Evolutionary conservation across 495 filamentous ascomycete genomes (phyloP), one percentile per base, ranked within the genome.

Genomic region (Cladorrhinum samala): DNA sequence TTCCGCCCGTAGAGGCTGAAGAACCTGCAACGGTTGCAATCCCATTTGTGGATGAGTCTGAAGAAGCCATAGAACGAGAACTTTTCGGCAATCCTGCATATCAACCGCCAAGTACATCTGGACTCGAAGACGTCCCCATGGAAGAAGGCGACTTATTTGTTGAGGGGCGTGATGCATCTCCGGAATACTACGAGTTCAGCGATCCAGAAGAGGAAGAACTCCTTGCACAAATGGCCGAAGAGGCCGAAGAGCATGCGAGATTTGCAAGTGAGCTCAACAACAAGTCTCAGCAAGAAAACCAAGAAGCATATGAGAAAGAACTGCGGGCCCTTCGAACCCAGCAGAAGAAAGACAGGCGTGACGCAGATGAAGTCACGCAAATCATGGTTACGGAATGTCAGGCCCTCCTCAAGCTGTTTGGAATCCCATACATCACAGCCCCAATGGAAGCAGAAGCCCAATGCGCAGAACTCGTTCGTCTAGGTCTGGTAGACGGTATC

Each of bases 391-490:
- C 83, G 2, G 93, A 98, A 69, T 96, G 91, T 61, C 93, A 98
- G 68, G 86, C 93, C 55, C 76, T 98, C 0, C 82, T 98, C 43
- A 77, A 77, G 16, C 83, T 95, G 37, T 98, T 98, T 66, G 93
- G 93, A 14, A 77, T 98, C 19, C 93, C 93, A 0, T 98, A 96
- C 66, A 86, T 98, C 60, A 97, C 92, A 0, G 93, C 93, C 0
- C 93, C 93, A 1, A 96, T 96, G 93, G 93, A 98, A 79, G 93
- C 93, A 7, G 93, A 98, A 77, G 93, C 93, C 9, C 93, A 98
- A 63, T 98, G 93, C 63, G 93, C 93, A 19, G 87, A 95, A 66
- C 79, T 98, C 5, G 91, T 97, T 2, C 71, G 69, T 1, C 73
- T 96, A 5, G 86, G 88, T 0, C 78, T 98, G 2, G 93, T 98